Evolutionary conservation across 2,329 filamentous ascomycete genomes (phyloP).

Genomic region (Lachnellula occidentalis): DNA sequence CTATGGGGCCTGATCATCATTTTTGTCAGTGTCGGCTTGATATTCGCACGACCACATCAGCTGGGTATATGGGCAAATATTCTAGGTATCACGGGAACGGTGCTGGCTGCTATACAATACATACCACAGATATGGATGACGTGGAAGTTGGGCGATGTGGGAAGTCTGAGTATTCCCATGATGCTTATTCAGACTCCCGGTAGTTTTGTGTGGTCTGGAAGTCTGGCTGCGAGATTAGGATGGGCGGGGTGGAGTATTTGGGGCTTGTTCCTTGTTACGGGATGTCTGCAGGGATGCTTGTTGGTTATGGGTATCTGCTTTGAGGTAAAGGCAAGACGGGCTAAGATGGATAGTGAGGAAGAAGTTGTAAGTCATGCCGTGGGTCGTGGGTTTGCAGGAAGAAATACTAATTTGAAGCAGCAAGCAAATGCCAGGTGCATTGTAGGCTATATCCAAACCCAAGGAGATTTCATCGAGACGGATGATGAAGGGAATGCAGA

Average conservation of each 20-base stretch:
- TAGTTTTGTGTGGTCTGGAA: conserved; percentile 82
- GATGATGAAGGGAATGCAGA: conserved; percentile 24
- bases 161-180: conserved; percentile 91
- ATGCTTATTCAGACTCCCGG: conserved; percentile 98
- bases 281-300: conserved; percentile 74
- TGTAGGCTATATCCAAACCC: conserved; percentile 13
- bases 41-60: conserved; percentile 54
- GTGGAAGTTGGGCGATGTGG: conserved; percentile 76
- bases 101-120: conserved; percentile 83
- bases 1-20: conserved; percentile 68
- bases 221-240: conserved; percentile 74
- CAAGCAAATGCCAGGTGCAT: conserved; percentile 9
- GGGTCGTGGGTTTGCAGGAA: not conserved
- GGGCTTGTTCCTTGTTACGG: conserved; percentile 86
- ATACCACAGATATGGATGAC: conserved; percentile 94
- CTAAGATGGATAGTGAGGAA: conserved; percentile 8
- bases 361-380: conserved; percentile 8
- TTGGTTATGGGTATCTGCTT: conserved; percentile 78
- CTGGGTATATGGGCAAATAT: conserved; percentile 79
- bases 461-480: conserved; percentile 14
- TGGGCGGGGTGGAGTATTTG: conserved; percentile 89
- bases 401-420: not conserved
- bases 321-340: conserved; percentile 40
- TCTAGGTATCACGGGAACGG: conserved; percentile 72
- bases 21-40: conserved; percentile 63